Evolutionary conservation across 202 grass and related monocot genomes (phyloP), one percentile per base, ranked within the genome.

Genomic region (Elaeis oleifera): DNA sequence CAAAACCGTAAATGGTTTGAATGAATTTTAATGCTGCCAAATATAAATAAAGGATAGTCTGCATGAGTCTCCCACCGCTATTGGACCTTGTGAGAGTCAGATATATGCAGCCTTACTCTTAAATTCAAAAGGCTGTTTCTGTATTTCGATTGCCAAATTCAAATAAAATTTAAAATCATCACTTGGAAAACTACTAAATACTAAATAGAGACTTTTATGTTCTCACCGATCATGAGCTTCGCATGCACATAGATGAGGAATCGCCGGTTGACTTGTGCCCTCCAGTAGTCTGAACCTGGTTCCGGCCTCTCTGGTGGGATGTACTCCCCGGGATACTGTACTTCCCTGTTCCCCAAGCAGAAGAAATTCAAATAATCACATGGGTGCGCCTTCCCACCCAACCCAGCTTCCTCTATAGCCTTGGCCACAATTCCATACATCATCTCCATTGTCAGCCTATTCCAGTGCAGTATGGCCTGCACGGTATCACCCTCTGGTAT

Each of bases 351-450:
- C 24, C 91, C 91, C 20, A 96, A 71, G 61, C 87, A 90, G 72
- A 90, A 96, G 71, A 96, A 96, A 74, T 96, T 96, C 78, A 96
- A 85, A 75, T 88, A 96, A 61, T 96, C 91, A 50, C 81, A 61
- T 2, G 91, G 91, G 59, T 88, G 87, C 16, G 19, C 87, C 67
- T 62, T 70, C 8, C 91, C 91, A 6, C 56, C 66, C 16, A 90
- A 8, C 23, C 87, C 87, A 20, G 70, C 73, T 8, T 83, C 87
- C 49, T 85, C 81, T 64, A 96, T 96, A 24, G 87, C 91, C 60
- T 72, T 32, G 23, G 56, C 66, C 23, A 96, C 68, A 51, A 88
- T 74, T 21, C 71, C 50, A 62, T 88, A 90, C 87, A 96, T 96
- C 91, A 90, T 96, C 48, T 96, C 84, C 64, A 88, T 69, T 5